Evolutionary conservation across 2,329 filamentous ascomycete genomes (phyloP), one percentile per base, ranked within the genome.

Genomic region (Ophiostoma ulmi): DNA sequence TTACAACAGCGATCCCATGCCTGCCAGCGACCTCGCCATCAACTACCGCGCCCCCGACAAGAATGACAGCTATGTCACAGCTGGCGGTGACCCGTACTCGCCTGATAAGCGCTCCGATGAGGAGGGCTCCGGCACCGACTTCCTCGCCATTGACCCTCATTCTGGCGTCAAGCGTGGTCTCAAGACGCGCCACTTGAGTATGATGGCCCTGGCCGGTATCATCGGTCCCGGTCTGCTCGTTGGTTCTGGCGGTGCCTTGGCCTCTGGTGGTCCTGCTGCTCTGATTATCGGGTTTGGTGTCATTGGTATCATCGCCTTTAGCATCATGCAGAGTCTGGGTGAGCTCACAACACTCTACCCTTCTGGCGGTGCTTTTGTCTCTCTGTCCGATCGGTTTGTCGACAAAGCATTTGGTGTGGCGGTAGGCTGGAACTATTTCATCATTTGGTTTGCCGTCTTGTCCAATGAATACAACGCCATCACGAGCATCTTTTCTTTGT

Each of bases 281-380:
- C 79, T 92, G 67, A 78, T 93, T 48, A 92, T 93, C 76, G 90
- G 90, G 1, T 94, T 93, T 74, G 86, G 84, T 11, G 80, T 92
- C 38, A 90, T 92, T 74, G 90, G 89, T 13, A 84, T 92, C 73
- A 86, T 93, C 72, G 90, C 90, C 1, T 85, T 83, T 73, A 84
- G 82, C 74, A 85, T 90, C 74, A 92, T 91, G 87, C 90, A 92
- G 81, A 90, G 87, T 5, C 80, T 93, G 7, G 91, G 91, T 26
- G 91, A 93, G 77, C 81, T 93, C 75, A 91, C 90, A 3, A 92
- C 90, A 7, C 79, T 92, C 1, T 92, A 90, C 74, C 90, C 90
- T 0, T 89, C 87, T 0, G 88, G 88, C 5, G 90, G 90, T 2
- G 88, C 88, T 0, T 92, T 93, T 75, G 88, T 88, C n/a, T 87